Percentiles rank a stretch among this genome's conserved stretches.
phyloP scores from a whole-genome alignment of 1,139 yeast genomes.

The Saccharomyces hybrid region DNA sequence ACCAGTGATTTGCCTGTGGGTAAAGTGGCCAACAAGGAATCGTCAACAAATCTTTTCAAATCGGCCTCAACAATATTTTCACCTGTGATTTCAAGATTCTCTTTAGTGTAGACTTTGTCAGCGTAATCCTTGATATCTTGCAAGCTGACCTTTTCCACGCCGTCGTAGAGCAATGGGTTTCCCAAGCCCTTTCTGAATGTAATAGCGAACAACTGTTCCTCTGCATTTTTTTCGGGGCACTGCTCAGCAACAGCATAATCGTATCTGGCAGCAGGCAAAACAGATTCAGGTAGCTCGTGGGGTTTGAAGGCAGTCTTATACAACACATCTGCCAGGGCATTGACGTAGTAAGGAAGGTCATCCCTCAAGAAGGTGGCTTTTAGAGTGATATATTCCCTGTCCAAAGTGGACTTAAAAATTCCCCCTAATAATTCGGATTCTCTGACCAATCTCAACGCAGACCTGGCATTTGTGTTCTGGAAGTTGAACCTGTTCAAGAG shows the following conservation, averaged over 20 bases:
- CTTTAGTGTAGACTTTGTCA: slow-evolving; percentile 56
- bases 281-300: slow-evolving; percentile 77
- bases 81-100: slow-evolving; percentile 65
- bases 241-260: slow-evolving; percentile 45
- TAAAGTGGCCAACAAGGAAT: slow-evolving; percentile 58
- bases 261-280: slow-evolving; percentile 66
- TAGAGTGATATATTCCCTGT: slow-evolving; percentile 79
- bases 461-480: slow-evolving; percentile 73
- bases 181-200: slow-evolving; percentile 86
- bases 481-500: slow-evolving; percentile 77
- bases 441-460: slow-evolving; percentile 88
- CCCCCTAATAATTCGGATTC: slow-evolving; percentile 95
- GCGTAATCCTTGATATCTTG: slow-evolving; percentile 68
- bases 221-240: slow-evolving; percentile 52
- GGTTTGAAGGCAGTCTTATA: slow-evolving; percentile 68
- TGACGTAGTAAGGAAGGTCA: slow-evolving; percentile 86
- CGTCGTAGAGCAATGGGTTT: slow-evolving; percentile 70
- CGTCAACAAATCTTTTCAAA: slow-evolving; percentile 57
- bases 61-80: slow-evolving; percentile 70
- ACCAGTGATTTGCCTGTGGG: slow-evolving; percentile 49
- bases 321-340: slow-evolving; percentile 72
- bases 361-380: slow-evolving; percentile 77
- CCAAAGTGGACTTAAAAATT: slow-evolving; percentile 54
- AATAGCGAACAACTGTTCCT: slow-evolving; percentile 71
- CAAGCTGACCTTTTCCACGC: slow-evolving; percentile 46